Percentiles rank a stretch among this genome's conserved stretches.
phyloP scores from a whole-genome alignment of 441 rosid genomes.

The Melastoma candidum region DNA sequence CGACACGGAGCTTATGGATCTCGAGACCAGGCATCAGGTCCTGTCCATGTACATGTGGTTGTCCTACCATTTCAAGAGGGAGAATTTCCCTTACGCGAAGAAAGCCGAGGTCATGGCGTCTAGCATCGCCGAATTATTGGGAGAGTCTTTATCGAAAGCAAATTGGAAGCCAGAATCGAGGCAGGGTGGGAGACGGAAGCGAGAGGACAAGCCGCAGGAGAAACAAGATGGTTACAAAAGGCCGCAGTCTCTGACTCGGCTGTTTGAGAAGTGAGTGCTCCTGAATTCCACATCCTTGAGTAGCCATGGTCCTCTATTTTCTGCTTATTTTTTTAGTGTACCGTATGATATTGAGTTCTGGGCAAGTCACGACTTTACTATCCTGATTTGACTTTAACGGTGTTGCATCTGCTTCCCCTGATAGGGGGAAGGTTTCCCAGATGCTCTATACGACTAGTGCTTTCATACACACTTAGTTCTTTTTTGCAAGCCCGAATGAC shows the following conservation, averaged over 20 bases:
- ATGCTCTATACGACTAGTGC: too few relatives aligned
- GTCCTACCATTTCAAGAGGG: slow-evolving; percentile 73
- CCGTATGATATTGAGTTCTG: too few relatives aligned
- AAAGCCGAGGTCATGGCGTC: slow-evolving; percentile 81
- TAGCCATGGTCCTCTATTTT: too few relatives aligned
- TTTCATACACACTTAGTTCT: too few relatives aligned
- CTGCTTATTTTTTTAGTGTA: too few relatives aligned
- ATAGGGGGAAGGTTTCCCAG: too few relatives aligned
- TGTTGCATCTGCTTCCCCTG: too few relatives aligned
- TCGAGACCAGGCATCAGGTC: slow-evolving; percentile 81
- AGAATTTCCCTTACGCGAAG: slow-evolving; percentile 62
- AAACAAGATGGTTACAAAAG: slow-evolving; percentile 41
- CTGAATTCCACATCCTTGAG: not conserved
- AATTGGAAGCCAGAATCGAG: slow-evolving; percentile 75
- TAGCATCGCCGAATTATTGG: slow-evolving; percentile 66
- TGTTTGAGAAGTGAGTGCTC: slow-evolving; percentile 31
- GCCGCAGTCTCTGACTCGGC: slow-evolving; percentile 49
- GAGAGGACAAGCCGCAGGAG: slow-evolving; percentile 19
- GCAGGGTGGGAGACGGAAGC: slow-evolving; percentile 29
- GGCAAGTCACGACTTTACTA: too few relatives aligned
- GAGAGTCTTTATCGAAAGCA: slow-evolving; percentile 62
- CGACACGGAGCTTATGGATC: slow-evolving; percentile 70
- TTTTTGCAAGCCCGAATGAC: too few relatives aligned
- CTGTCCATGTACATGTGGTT: slow-evolving; percentile 90
- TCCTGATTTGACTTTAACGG: too few relatives aligned